Conservation (phyloP, 331 rosid genomes). For the Acacia pycnantha region DNA sequence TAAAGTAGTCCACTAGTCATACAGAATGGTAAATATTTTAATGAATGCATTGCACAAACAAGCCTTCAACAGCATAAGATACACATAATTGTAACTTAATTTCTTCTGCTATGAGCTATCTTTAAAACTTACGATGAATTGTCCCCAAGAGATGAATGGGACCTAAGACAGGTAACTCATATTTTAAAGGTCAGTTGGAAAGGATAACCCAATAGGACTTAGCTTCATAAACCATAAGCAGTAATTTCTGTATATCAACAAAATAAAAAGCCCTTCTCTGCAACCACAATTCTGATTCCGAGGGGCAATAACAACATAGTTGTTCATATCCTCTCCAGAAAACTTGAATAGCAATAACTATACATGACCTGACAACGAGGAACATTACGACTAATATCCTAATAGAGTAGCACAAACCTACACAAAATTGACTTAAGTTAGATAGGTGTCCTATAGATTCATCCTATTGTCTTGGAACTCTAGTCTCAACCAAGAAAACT, state of each 20-base stretch:
- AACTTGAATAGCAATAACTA: background rate
- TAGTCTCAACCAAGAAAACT: slow-evolving; percentile 5
- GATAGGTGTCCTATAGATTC: background rate
- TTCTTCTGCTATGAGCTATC: background rate
- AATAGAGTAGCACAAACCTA: background rate
- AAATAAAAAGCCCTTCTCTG: background rate
- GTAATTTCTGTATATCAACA: background rate
- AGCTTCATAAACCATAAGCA: background rate
- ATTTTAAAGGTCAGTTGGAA: slow-evolving; percentile 1
- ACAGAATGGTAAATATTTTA: background rate
- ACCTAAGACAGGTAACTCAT: background rate
- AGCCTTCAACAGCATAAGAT: background rate
- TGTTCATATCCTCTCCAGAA: background rate
- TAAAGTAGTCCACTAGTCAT: background rate
- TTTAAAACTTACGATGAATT: background rate
- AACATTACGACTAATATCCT: background rate
- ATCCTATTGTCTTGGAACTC: background rate
- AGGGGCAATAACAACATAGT: background rate
- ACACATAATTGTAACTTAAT: background rate
- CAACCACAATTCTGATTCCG: background rate
- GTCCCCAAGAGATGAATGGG: background rate
- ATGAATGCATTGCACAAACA: background rate
- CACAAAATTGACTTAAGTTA: background rate
- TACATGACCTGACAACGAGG: background rate
- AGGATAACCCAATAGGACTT: background rate